phyloP scores from a whole-genome alignment of 805 yeast genomes.

The Nakazawaea wyomingensis region DNA sequence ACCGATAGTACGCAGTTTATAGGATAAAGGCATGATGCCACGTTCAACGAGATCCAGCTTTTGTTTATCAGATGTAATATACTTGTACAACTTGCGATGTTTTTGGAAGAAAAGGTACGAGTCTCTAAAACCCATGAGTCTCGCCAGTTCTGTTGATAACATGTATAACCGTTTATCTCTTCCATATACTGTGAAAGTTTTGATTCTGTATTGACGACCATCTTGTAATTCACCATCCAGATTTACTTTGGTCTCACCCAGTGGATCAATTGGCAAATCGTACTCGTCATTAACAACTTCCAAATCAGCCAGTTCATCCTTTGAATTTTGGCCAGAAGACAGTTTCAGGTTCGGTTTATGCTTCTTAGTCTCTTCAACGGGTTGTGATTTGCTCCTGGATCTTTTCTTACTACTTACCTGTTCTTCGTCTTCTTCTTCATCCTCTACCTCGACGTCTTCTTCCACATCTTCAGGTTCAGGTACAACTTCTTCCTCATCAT shows the following conservation, averaged over 20 bases:
- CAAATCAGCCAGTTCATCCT: conserved; percentile 33
- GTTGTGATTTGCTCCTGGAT: conserved; percentile 9
- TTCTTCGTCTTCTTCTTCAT: conserved; percentile 18
- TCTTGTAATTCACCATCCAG: conserved; percentile 62
- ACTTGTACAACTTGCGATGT: conserved; percentile 70
- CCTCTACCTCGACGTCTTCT: conserved; percentile 21
- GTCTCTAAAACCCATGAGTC: conserved; percentile 91
- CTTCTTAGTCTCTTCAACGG: conserved; percentile 14
- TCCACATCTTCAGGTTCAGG: conserved; percentile 23
- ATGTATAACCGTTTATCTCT: conserved; percentile 73
- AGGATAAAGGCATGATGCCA: conserved; percentile 80
- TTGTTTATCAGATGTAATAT: conserved; percentile 68
- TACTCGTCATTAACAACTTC: conserved; percentile 72
- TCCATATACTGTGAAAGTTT: conserved; percentile 58
- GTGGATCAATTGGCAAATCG: conserved; percentile 66
- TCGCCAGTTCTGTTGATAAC: conserved; percentile 95
- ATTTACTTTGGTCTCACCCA: conserved; percentile 73
- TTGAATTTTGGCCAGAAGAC: conserved; percentile 8
- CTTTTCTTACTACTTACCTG: conserved; percentile 17
- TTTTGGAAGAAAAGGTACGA: conserved; percentile 86
- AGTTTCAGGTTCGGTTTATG: conserved; percentile 22
- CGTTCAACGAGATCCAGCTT: conserved; percentile 79
- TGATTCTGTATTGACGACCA: conserved; percentile 68
- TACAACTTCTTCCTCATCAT: conserved; percentile 20
- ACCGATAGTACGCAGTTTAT: conserved; percentile 85